Percentiles rank a stretch among this genome's conserved stretches.
Conservation (phyloP, 2,329 filamentous ascomycete species). For the Sclerotinia glacialis region DNA sequence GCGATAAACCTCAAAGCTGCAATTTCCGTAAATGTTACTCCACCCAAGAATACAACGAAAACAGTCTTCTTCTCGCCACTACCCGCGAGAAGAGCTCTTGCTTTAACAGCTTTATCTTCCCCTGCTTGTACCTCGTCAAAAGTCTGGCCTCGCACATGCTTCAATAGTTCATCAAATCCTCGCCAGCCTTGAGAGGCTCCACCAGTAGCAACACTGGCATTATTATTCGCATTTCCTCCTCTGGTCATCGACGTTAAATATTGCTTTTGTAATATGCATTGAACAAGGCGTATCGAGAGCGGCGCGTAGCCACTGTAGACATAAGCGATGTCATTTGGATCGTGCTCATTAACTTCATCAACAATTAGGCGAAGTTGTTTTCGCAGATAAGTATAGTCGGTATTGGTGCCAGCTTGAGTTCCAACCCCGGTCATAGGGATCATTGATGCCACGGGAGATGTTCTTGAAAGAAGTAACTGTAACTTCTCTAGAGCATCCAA, state of each 20-base stretch:
- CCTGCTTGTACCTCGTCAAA: slow-evolving; percentile 92
- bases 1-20: slow-evolving; percentile 89
- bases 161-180: slow-evolving; percentile 88
- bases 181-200: slow-evolving; percentile 78
- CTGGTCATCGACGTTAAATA: slow-evolving; percentile 70
- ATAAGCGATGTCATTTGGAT: slow-evolving; percentile 94
- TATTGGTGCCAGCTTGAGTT: slow-evolving; percentile 62
- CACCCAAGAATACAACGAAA: slow-evolving; percentile 96
- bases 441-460: slow-evolving; percentile 75
- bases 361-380: slow-evolving; percentile 86
- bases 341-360: slow-evolving; percentile 93
- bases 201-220: slow-evolving; percentile 47
- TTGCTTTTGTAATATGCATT: slow-evolving; percentile 89
- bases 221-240: slow-evolving; percentile 53
- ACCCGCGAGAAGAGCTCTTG: slow-evolving; percentile 77
- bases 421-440: slow-evolving; percentile 68
- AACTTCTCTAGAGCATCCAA: slow-evolving; percentile 85
- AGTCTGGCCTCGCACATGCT: slow-evolving; percentile 80
- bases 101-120: slow-evolving; percentile 88
- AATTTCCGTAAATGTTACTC: slow-evolving; percentile 94
- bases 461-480: slow-evolving; percentile 75
- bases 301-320: slow-evolving; percentile 97
- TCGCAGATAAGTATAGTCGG: slow-evolving; percentile 85
- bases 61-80: slow-evolving; percentile 75
- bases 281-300: slow-evolving; percentile 83